A percentile compares a stretch with the other conserved stretches of the same genome.
These are phyloP conservation scores for Xerocomellus amylosporus DNA, from an alignment of 768 basidiomycete genomes.

Conservation along the genomic window DNA sequence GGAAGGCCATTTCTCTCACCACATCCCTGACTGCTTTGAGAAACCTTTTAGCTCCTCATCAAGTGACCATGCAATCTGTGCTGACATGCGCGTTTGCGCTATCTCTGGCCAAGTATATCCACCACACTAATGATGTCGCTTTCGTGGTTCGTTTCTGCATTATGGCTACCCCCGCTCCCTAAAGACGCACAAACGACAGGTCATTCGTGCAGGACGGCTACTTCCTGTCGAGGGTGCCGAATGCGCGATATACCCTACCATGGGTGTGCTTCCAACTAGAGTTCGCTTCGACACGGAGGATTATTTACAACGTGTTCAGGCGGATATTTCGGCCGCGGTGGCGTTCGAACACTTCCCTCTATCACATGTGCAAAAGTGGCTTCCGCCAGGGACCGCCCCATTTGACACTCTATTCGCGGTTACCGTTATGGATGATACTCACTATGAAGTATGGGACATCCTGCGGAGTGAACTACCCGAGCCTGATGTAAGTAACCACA, in stretches of 20 bases:
- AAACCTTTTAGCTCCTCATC: constrained; percentile 17
- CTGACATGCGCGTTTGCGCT: constrained; percentile 29
- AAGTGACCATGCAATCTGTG: constrained; percentile 34
- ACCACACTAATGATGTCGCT: constrained; percentile 25
- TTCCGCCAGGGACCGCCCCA: constrained; percentile 21
- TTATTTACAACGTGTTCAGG: constrained; percentile 23
- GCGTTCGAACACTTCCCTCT: constrained; percentile 32
- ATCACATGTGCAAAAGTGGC: constrained; percentile 32
- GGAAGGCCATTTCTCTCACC: constrained; percentile 10
- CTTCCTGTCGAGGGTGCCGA: constrained; percentile 26
- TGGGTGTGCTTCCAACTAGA: constrained; percentile 31
- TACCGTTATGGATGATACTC: constrained; percentile 22
- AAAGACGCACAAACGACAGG: constrained; percentile 14
- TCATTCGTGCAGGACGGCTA: constrained; percentile 32
- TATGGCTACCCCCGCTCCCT: not conserved
- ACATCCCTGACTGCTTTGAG: constrained; percentile 20
- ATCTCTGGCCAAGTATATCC: constrained; percentile 24
- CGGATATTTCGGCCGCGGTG: constrained; percentile 26
- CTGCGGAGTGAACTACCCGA: constrained; percentile 30
- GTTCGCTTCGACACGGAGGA: constrained; percentile 15
- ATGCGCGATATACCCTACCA: constrained; percentile 23
- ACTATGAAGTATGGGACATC: constrained; percentile 23
- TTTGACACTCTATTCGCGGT: constrained; percentile 35
- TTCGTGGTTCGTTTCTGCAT: constrained; percentile 30
- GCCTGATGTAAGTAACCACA: constrained; percentile 27